Evolutionary conservation across 495 filamentous ascomycete genomes (phyloP), one percentile per base, ranked within the genome.

Genomic region (Penicillium steckii): DNA sequence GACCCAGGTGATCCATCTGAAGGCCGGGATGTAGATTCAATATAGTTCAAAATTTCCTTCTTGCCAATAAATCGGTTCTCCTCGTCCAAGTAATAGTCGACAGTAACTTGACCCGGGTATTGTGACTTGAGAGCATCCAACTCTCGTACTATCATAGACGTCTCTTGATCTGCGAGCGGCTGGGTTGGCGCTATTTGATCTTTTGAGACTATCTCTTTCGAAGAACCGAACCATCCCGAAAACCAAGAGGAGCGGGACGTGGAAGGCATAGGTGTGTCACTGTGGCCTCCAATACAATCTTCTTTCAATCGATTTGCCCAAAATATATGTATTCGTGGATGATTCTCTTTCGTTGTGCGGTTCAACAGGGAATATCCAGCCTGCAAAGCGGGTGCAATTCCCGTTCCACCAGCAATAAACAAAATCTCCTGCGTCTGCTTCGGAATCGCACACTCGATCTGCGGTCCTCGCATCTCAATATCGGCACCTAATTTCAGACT

Each of bases 351-450:
- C 19, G 51, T 50, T 27, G 59, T 61, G 29, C 69, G 64, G 27
- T 52, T 57, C 46, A 85, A 66, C 3, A 94, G 59, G 8, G 78
- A 79, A 50, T 83, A 70, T 29, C 82, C 89, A 21, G 85, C 79
- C 69, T 97, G 93, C 56, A 97, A 64, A 26, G 93, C 94, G 1
- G 93, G 89, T 19, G 90, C 91, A 65, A 98, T 94, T 0, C 93
- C 94, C 5, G 94, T 98, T 0, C 94, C 94, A 0, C 92, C 94
- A 12, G 93, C 94, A 26, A 97, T 72, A 66, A 97, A 96, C 2
- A 97, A 62, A 2, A 96, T 75, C 26, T 80, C 69, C 17, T 68
- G 72, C 30, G 71, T 85, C 37, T 71, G 61, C 12, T 62, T 50
- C 9, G 76, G 87, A 27, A 86, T 81, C 57, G 70, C 78, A 52